phyloP scores from a whole-genome alignment of 1,139 yeast species.

The Hansenula anomala region DNA sequence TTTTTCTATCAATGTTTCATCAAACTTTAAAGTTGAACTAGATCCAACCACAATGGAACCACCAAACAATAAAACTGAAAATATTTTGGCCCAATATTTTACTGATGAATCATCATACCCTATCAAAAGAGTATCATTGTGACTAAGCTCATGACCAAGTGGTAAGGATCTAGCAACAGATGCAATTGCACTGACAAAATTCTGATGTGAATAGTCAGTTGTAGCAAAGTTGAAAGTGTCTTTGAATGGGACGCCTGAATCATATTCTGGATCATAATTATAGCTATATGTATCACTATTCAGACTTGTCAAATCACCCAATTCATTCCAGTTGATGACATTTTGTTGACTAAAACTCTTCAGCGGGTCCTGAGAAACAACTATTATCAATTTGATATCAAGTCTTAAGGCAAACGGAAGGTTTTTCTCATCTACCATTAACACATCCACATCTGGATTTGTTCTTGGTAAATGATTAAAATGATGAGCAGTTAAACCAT shows the following conservation, averaged over 20 bases:
- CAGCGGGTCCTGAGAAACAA: conserved; percentile 21
- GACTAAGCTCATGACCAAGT: conserved; percentile 32
- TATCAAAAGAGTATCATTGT: conserved; percentile 40
- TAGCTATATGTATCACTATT: conserved; percentile 15
- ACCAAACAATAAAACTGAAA: conserved; percentile 29
- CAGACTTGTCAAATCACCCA: conserved; percentile 9
- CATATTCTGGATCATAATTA: conserved; percentile 21
- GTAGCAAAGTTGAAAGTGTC: conserved; percentile 29
- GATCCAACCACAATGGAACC: conserved; percentile 25
- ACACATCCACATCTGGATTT: conserved; percentile 24
- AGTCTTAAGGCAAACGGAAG: conserved; percentile 7
- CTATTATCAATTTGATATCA: conserved; percentile 26
- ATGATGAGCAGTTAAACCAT: conserved; percentile 24
- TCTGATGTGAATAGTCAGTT: conserved; percentile 49
- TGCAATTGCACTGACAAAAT: conserved; percentile 60
- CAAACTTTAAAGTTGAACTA: not conserved
- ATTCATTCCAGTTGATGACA: conserved; percentile 24
- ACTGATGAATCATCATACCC: conserved; percentile 23
- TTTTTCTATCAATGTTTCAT: conserved; percentile 3
- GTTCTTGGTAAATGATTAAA: conserved; percentile 27
- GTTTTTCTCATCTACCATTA: conserved; percentile 25
- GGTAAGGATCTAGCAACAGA: conserved; percentile 60
- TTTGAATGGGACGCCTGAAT: conserved; percentile 30
- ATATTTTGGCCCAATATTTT: conserved; percentile 27
- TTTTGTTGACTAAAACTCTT: conserved; percentile 6